Evolutionary conservation across 352 stramenopile species (phyloP).

Genomic region (Pythium aphanidermatum): DNA sequence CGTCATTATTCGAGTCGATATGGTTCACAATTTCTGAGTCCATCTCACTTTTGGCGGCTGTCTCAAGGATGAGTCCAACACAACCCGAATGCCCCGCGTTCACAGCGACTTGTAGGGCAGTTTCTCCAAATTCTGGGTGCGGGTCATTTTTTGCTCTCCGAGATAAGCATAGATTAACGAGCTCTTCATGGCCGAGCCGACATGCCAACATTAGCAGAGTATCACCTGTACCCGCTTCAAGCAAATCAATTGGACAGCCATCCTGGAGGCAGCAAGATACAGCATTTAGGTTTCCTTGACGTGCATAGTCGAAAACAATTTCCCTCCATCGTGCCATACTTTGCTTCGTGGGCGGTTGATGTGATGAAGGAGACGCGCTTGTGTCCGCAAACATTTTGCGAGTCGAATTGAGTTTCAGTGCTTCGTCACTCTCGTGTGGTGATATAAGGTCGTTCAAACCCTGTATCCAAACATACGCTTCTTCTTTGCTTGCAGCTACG

Average conservation of each 20-base stretch:
- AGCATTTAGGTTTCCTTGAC: conserved; percentile 31
- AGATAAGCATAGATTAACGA: conserved; percentile 68
- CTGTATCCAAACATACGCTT: conserved; percentile 53
- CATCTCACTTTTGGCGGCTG: conserved; percentile 80
- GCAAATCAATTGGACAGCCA: conserved; percentile 68
- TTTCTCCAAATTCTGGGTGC: conserved; percentile 81
- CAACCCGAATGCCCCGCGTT: conserved; percentile 54
- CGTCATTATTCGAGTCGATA: conserved; percentile 75
- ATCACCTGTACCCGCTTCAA: conserved; percentile 67
- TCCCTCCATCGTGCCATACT: conserved; percentile 50
- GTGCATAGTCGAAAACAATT: conserved; percentile 51
- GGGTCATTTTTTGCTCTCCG: conserved; percentile 82
- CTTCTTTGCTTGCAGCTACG: conserved; percentile 73
- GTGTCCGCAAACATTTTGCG: too few relatives aligned
- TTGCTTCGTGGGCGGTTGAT: conserved; percentile 24
- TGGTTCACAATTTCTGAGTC: conserved; percentile 85
- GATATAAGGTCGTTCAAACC: conserved; percentile 41
- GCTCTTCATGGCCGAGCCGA: conserved; percentile 37
- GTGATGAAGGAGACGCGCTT: too few relatives aligned
- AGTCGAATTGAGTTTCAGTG: too few relatives aligned
- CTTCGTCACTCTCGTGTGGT: conserved; percentile 22
- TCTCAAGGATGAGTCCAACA: conserved; percentile 52
- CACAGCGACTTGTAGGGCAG: conserved; percentile 70
- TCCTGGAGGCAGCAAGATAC: conserved; percentile 45
- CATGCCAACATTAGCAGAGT: conserved; percentile 80